These are phyloP conservation scores for Yarrowia divulgata DNA, from an alignment of 805 yeast genomes.

Conservation along the genomic window DNA sequence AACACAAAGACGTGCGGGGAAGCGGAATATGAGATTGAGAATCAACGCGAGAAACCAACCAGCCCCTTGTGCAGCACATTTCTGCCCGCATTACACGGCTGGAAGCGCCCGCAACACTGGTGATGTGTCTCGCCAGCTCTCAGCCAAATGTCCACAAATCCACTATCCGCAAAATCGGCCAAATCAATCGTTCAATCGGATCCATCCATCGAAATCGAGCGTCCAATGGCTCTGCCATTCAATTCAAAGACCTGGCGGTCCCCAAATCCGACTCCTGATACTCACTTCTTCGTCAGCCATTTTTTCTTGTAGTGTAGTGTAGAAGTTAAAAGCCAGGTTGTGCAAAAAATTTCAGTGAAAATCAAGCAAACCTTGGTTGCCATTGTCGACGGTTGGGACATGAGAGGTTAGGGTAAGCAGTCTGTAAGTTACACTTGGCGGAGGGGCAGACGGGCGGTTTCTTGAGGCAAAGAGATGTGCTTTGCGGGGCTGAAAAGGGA, in stretches of 20 bases:
- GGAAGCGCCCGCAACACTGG: not conserved
- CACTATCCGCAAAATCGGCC: not conserved
- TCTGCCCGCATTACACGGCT: too few relatives aligned
- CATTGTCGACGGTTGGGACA: constrained; percentile 34
- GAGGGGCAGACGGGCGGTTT: not conserved
- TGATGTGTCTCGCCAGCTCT: not conserved
- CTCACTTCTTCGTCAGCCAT: constrained; percentile 54
- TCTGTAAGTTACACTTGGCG: constrained; percentile 21
- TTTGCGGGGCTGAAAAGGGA: too few relatives aligned
- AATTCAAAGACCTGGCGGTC: not conserved
- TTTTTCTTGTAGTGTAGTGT: constrained; percentile 41
- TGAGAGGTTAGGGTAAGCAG: constrained; percentile 35
- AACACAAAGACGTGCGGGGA: not conserved
- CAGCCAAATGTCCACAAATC: not conserved
- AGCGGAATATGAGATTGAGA: not conserved
- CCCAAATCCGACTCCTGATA: constrained; percentile 6
- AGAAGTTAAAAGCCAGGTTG: constrained; percentile 36
- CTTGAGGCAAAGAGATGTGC: too few relatives aligned
- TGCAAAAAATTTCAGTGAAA: constrained; percentile 34
- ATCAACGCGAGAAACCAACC: not conserved
- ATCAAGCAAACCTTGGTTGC: constrained; percentile 36
- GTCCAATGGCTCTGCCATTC: constrained; percentile 3
- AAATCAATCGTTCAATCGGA: constrained; percentile 11
- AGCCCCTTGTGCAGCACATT: not conserved
- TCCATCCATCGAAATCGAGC: constrained; percentile 18